Base-by-base conservation (phyloP, 179 eudicot species). In the Dionaea muscipula region DNA sequence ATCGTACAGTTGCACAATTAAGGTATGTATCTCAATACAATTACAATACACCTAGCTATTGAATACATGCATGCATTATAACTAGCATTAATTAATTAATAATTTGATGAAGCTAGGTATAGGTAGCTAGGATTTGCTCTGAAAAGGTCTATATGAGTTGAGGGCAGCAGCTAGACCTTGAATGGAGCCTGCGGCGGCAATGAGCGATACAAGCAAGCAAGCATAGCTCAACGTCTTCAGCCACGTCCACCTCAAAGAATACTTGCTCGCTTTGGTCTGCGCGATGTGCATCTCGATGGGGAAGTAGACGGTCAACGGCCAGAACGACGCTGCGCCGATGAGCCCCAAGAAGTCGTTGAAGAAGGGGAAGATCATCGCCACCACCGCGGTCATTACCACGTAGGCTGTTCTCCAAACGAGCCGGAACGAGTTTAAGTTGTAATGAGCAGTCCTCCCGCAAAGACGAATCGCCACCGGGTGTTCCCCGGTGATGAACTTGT, bases 341-440 rank as follows among this genome's bases (percentile, higher is more conserved):
- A 82, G 55, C 3, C 84, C 88, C 19, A 82, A 40, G 69, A 82
- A 74, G 23, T 72, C 78, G 16, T 82, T 82, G 78, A 82, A 82
- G 80, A 82, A 82, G 2, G 88, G 88, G 35, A 82, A 72, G 22
- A 82, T 47, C 84, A 76, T 82, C 16, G 88, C 88, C 2, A 74
- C 3, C 0, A 82, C 7, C 0, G 88, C 72, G 4, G 88, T 74
- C 20, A 82, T 20, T 15, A 72, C 65, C 3, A 82, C 88, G 48
- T 82, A 82, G 2, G 33, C 0, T 0, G 84, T 71, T 63, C 88
- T 74, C 84, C 84, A 79, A 10, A 72, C 71, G 4, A 79, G 40
- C 48, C 84, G 52, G 53, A 82, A 82, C 64, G 73, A 55, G 58
- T 76, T 82, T 51, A 76, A 46, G 57, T 59, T 53, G 65, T 67